Evolutionary conservation across 176 grass and related monocot species (phyloP).

Genomic region (Calamus simplicifolius): DNA sequence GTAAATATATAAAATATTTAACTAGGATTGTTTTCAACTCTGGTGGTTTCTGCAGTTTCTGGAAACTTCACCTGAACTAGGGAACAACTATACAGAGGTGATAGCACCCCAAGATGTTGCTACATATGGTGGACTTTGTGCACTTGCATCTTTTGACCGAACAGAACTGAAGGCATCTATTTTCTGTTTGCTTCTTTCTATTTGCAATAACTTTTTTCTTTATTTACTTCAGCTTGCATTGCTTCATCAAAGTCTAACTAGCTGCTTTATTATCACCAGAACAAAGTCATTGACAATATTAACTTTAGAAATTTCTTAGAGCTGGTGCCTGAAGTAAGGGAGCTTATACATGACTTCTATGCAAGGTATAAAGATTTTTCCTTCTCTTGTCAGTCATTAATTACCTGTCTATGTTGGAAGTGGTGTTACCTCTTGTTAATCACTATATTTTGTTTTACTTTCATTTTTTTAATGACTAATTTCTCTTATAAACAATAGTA

Average conservation of each 20-base stretch:
- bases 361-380: constrained; percentile 39
- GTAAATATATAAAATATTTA: too few species aligned
- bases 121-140: constrained; percentile 91
- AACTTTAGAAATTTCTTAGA: constrained; percentile 97
- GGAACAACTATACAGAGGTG: constrained; percentile 83
- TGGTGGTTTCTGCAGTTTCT: constrained; percentile 49
- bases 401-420: too few species aligned
- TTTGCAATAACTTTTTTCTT: neutral
- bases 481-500: too few species aligned
- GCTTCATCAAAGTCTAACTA: too few species aligned
- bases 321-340: constrained; percentile 93
- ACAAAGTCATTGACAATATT: constrained; percentile 89
- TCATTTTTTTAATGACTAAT: too few species aligned
- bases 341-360: constrained; percentile 98
- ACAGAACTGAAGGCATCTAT: constrained; percentile 82
- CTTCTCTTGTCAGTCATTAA: too few species aligned
- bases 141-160: constrained; percentile 95
- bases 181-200: constrained; percentile 1
- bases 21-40: too few species aligned
- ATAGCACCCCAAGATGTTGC: constrained; percentile 97
- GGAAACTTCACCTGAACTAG: constrained; percentile 86
- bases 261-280: constrained; percentile 22
- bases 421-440: too few species aligned
- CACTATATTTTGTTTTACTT: too few species aligned
- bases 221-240: neutral